A percentile compares a stretch with the other conserved stretches of the same genome.
Evolutionary conservation across 139 green algal species (phyloP).

Genomic region (Volvox africanus): DNA sequence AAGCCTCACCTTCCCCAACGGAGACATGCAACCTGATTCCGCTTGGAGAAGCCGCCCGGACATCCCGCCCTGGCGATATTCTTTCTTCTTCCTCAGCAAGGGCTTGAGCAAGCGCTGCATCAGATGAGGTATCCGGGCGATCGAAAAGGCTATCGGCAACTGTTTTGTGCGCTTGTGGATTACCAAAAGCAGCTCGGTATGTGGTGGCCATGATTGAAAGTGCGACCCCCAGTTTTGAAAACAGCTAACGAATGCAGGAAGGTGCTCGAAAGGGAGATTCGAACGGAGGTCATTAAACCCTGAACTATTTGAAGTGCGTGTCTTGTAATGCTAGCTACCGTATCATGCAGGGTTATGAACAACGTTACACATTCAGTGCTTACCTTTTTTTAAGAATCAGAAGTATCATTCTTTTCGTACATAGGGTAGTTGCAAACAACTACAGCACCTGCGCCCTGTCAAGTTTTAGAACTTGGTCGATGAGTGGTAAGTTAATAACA

Average conservation of each 20-base stretch:
- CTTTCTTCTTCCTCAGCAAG: neutral
- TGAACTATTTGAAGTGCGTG: neutral
- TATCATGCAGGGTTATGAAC: no score
- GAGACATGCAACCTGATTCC: neutral
- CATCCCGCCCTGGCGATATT: neutral
- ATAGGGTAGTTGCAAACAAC: neutral
- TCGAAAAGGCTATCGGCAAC: neutral
- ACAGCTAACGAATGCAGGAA: neutral
- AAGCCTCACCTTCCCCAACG: neutral
- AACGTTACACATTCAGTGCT: no score
- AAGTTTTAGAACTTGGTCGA: no score
- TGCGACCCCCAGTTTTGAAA: neutral
- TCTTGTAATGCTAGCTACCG: neutral
- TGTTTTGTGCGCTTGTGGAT: neutral
- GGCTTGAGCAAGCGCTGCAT: conserved; percentile 1
- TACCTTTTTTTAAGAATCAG: no score
- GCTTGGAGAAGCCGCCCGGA: neutral
- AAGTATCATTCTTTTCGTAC: neutral
- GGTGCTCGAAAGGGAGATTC: neutral
- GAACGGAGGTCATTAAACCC: neutral
- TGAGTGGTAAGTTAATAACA: no score
- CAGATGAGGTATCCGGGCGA: conserved; percentile 8
- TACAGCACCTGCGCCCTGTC: no score
- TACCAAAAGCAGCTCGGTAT: conserved; percentile 38
- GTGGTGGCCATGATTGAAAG: conserved; percentile 22